Evolutionary conservation across 2,329 filamentous ascomycete species (phyloP), one percentile per base, ranked within the genome.

Genomic region (Fusarium sp.): DNA sequence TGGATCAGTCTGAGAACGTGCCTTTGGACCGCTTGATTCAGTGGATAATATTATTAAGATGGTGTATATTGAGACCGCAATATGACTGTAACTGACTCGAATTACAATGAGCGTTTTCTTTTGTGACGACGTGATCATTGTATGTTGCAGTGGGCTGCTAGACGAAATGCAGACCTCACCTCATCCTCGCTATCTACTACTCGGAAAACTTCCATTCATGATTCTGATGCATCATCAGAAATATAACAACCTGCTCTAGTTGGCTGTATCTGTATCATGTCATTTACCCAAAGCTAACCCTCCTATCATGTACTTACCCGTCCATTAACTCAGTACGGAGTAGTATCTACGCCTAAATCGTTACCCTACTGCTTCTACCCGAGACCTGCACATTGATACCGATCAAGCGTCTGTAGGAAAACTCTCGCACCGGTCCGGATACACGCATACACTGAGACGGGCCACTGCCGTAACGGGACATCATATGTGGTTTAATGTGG

Each of bases 371-470:
- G 61, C 39, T 45, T 40, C 49, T 47, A 66, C 47, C 66, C 61
- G 66, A 69, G 41, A 66, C 61, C 48, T 59, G 51, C 61, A 66
- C 39, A 18, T 51, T 40, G 56, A 52, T 51, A 67, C 56, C 66
- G 56, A 69, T 66, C 20, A 51, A 53, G 57, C 45, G 45, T 55
- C 40, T 31, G 11, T 31, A 41, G 21, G 48, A 58, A 49, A 21
- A 35, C n/a, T 45, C 25, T 57, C 50, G 55, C 49, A 55, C 31
- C 25, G 60, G 33, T 51, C 14, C 43, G 55, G 55, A 33, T 53
- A 25, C 21, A 45, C 33, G 43, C 54, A 65, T 54, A 52, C 51
- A 63, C 48, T 48, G 66, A 62, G 50, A 31, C 47, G 42, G 51
- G 31, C 33, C 49, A 61, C 47, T 56, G n/a, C 55, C 20, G 33